Conservation (phyloP, 441 rosid species). For the Adansonia gregorii region DNA sequence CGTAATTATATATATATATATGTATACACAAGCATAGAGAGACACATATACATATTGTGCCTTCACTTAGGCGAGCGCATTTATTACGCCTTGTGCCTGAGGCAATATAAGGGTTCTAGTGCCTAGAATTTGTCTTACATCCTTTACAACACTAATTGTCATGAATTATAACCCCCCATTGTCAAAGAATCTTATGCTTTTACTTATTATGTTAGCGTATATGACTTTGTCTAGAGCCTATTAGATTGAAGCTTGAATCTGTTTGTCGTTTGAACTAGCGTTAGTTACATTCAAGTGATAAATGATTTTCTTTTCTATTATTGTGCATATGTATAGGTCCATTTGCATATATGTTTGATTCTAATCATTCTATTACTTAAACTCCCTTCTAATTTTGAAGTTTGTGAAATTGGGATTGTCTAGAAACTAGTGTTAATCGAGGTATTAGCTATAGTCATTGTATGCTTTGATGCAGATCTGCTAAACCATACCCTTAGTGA, state of each 20-base stretch:
- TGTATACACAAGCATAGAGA: no score
- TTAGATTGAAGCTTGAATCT: neutral
- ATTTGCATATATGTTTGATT: neutral
- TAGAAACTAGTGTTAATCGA: neutral
- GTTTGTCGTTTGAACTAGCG: neutral
- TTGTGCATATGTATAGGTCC: neutral
- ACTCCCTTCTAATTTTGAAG: neutral
- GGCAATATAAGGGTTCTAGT: no score
- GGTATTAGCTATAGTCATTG: neutral
- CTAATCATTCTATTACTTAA: neutral
- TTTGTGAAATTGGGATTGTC: neutral
- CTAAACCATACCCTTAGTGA: neutral
- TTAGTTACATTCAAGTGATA: neutral
- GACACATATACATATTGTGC: no score
- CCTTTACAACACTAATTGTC: no score
- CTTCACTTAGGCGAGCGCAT: no score
- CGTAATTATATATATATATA: no score
- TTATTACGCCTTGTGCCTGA: no score
- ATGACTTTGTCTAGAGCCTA: constrained; percentile 8
- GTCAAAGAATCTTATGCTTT: neutral
- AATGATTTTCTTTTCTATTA: neutral
- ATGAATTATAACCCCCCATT: neutral
- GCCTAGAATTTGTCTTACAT: no score
- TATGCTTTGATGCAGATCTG: neutral
- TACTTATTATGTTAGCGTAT: neutral